Conservation (phyloP, 257 asterid species). For the Lycium ferocissimum region DNA sequence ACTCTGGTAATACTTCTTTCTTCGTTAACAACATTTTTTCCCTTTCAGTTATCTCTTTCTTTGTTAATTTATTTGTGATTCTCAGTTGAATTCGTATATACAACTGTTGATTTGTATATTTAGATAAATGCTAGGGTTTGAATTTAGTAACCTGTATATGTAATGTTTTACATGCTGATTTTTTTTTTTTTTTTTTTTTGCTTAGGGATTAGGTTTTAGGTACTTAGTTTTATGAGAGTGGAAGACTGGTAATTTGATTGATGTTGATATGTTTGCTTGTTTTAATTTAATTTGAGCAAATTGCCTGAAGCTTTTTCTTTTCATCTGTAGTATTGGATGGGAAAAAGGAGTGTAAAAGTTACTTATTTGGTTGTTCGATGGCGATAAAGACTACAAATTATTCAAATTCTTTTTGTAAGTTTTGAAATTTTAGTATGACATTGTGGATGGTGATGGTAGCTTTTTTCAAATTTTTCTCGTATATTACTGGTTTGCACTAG, state of each 20-base stretch:
- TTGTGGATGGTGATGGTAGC: neutral
- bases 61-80: neutral
- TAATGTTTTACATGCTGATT: neutral
- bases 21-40: neutral
- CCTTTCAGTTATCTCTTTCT: neutral
- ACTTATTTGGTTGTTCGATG: neutral
- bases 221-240: neutral
- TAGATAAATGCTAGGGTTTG: conserved; percentile 15
- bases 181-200: neutral
- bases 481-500: neutral
- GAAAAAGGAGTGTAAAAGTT: neutral
- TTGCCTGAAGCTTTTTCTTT: neutral
- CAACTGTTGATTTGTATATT: neutral
- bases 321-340: neutral
- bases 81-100: neutral
- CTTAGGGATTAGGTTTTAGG: neutral
- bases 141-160: neutral
- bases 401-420: neutral
- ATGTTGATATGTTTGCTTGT: neutral
- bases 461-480: neutral
- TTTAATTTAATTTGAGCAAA: neutral
- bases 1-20: neutral
- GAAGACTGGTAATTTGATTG: neutral
- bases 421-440: neutral
- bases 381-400: neutral